Conservation (phyloP, 352 stramenopile genomes). For the Pythium plurisporium region DNA sequence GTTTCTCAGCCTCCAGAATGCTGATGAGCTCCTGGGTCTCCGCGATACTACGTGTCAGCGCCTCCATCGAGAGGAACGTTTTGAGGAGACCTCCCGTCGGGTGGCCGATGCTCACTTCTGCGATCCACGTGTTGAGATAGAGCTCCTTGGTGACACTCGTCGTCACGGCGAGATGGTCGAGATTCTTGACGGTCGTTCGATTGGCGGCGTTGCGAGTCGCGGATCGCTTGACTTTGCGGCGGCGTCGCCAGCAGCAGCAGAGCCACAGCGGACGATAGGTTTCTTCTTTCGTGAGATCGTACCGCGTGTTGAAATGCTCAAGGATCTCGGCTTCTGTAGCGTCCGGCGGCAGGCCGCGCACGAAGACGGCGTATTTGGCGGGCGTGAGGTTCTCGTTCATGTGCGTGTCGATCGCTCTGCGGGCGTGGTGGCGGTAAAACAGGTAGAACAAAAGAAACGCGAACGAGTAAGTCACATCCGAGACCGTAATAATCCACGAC, state of each 20-base stretch:
- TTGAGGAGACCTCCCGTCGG: conserved; percentile 68
- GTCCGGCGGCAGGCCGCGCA: conserved; percentile 61
- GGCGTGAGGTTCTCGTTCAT: conserved; percentile 76
- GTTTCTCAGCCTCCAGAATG: conserved; percentile 34
- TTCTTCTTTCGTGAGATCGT: conserved; percentile 70
- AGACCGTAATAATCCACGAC: conserved; percentile 70
- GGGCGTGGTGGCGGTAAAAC: conserved; percentile 38
- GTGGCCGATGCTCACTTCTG: conserved; percentile 77
- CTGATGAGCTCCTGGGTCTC: conserved; percentile 46
- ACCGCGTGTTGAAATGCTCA: conserved; percentile 69
- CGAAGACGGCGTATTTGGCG: conserved; percentile 77
- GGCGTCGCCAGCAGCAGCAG: conserved; percentile 54
- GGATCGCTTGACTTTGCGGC: conserved; percentile 44
- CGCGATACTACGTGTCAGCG: conserved; percentile 50
- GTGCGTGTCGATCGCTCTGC: conserved; percentile 52
- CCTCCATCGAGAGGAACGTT: conserved; percentile 72
- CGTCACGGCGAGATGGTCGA: conserved; percentile 55
- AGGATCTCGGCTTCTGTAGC: conserved; percentile 62
- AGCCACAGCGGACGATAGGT: conserved; percentile 57
- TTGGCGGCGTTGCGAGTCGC: conserved; percentile 38
- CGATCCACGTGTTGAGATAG: conserved; percentile 84
- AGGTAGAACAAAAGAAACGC: conserved; percentile 66
- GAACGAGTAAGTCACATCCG: conserved; percentile 58
- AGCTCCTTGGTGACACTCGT: conserved; percentile 40
- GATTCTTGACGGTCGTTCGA: conserved; percentile 46